phyloP scores from a whole-genome alignment of 2,329 filamentous ascomycete genomes.

The Fusarium sublunatum region DNA sequence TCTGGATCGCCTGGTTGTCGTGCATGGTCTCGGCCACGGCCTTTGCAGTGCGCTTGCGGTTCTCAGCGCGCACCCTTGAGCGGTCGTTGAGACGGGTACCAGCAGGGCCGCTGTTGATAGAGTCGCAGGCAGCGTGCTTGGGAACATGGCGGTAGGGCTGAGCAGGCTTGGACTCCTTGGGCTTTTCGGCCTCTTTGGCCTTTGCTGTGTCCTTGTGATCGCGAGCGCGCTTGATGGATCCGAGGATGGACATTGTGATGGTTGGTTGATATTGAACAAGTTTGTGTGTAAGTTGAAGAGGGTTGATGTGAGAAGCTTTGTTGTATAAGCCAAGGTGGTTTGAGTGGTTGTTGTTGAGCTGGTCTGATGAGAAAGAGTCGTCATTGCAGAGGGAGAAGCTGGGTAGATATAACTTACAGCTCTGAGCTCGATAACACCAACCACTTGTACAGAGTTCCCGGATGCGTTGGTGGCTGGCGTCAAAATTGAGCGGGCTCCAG shows the following conservation, averaged over 20 bases:
- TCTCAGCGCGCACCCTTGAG: slow-evolving; percentile 61
- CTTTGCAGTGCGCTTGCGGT: slow-evolving; percentile 62
- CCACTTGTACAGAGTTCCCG: slow-evolving; percentile 1
- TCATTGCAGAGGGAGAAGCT: slow-evolving; percentile 2
- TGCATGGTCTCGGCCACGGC: slow-evolving; percentile 51
- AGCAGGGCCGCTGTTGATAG: slow-evolving; percentile 64
- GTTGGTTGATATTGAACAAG: background rate
- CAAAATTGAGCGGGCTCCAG: slow-evolving; percentile 19
- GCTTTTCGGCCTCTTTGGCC: slow-evolving; percentile 60
- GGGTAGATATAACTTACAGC: slow-evolving; percentile 27
- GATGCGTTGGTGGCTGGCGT: slow-evolving; percentile 30
- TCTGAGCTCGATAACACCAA: background rate
- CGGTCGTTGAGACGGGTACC: slow-evolving; percentile 62
- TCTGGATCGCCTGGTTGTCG: slow-evolving; percentile 51
- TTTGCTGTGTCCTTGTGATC: slow-evolving; percentile 67
- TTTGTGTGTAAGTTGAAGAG: slow-evolving; percentile 9
- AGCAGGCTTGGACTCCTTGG: slow-evolving; percentile 53
- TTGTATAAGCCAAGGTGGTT: background rate
- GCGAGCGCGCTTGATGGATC: slow-evolving; percentile 62
- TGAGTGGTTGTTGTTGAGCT: slow-evolving; percentile 8
- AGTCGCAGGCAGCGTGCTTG: slow-evolving; percentile 70
- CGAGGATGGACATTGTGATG: slow-evolving; percentile 66
- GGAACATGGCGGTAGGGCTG: slow-evolving; percentile 69
- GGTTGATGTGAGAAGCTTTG: background rate
- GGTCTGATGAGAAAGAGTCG: slow-evolving; percentile 11